A percentile compares a stretch with the other conserved stretches of the same genome.
These are phyloP conservation scores for Beauveria varroae DNA, from an alignment of 2,329 filamentous ascomycete genomes.

Conservation along the genomic window DNA sequence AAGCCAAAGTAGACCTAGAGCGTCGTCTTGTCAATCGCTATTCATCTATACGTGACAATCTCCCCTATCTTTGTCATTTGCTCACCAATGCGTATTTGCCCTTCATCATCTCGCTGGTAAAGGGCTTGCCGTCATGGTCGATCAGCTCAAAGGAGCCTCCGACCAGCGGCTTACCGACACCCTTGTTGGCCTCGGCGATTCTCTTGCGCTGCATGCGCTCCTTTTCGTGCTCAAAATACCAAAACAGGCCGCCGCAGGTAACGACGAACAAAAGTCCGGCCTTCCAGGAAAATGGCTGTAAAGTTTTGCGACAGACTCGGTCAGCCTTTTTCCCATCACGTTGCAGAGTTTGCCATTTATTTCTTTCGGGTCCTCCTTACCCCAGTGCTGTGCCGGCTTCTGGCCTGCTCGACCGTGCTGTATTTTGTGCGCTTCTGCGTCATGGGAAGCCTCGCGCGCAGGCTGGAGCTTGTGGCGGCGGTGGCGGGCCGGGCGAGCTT, in stretches of 20 bases:
- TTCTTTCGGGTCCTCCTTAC: conserved; percentile 28
- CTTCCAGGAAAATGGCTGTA: conserved; percentile 90
- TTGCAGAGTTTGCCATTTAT: not conserved
- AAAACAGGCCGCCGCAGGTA: conserved; percentile 68
- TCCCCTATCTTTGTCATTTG: conserved; percentile 19
- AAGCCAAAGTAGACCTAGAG: conserved; percentile 92
- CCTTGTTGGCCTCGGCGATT: conserved; percentile 86
- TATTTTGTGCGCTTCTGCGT: conserved; percentile 33
- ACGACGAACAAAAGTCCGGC: conserved; percentile 78
- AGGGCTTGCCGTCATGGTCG: conserved; percentile 72
- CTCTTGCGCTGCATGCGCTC: conserved; percentile 81
- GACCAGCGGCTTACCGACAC: conserved; percentile 86
- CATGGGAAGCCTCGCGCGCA: conserved; percentile 27
- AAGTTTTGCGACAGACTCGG: not conserved
- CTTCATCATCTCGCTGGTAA: conserved; percentile 74
- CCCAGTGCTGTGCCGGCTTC: conserved; percentile 49
- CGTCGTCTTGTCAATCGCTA: not conserved
- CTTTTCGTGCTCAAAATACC: conserved; percentile 94
- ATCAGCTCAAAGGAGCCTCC: conserved; percentile 77
- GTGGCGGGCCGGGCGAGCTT: conserved; percentile 29
- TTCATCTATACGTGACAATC: not conserved
- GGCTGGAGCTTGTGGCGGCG: conserved; percentile 18
- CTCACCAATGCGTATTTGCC: conserved; percentile 72
- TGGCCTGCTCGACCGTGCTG: conserved; percentile 53
- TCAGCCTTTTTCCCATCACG: conserved; percentile 12